Conservation (phyloP, 2,329 filamentous ascomycete species). For the Diaporthe citrichinensis region DNA sequence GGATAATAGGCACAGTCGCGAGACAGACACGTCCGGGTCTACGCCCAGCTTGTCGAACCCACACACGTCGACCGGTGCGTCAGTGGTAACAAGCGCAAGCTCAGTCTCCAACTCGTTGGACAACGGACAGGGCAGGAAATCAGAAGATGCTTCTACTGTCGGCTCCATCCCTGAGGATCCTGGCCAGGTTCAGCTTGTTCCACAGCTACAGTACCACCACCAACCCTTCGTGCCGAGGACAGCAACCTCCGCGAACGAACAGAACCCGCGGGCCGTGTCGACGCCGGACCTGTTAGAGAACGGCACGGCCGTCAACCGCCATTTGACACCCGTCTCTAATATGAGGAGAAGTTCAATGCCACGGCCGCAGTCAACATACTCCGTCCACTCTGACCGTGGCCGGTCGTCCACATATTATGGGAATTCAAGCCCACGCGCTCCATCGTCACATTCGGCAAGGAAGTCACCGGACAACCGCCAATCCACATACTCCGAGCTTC, state of each 20-base stretch:
- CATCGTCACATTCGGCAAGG: constrained; percentile 60
- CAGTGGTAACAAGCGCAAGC: constrained; percentile 69
- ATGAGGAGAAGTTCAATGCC: constrained; percentile 71
- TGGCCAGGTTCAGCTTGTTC: constrained; percentile 61
- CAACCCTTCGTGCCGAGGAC: constrained; percentile 60
- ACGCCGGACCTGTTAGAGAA: constrained; percentile 67
- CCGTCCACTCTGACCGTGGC: constrained; percentile 79
- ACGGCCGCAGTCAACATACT: constrained; percentile 84
- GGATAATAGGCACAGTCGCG: constrained; percentile 64
- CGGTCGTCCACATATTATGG: constrained; percentile 68
- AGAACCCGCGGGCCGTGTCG: constrained; percentile 60
- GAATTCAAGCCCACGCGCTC: constrained; percentile 60
- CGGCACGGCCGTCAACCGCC: constrained; percentile 68
- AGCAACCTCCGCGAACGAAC: constrained; percentile 58
- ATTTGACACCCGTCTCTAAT: constrained; percentile 72
- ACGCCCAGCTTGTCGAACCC: constrained; percentile 65
- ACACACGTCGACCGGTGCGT: constrained; percentile 65
- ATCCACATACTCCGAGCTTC: constrained; percentile 70
- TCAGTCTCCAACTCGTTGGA: constrained; percentile 66
- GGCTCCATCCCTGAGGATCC: constrained; percentile 65
- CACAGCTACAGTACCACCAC: constrained; percentile 74
- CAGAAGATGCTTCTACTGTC: constrained; percentile 62
- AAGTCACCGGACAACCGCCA: constrained; percentile 69
- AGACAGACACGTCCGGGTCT: constrained; percentile 66
- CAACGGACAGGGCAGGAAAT: constrained; percentile 55